Percentiles rank a stretch among this genome's conserved stretches.
These are phyloP conservation scores for Aspergillus latus DNA, from an alignment of 2,329 filamentous ascomycete species.

Conservation along the genomic window DNA sequence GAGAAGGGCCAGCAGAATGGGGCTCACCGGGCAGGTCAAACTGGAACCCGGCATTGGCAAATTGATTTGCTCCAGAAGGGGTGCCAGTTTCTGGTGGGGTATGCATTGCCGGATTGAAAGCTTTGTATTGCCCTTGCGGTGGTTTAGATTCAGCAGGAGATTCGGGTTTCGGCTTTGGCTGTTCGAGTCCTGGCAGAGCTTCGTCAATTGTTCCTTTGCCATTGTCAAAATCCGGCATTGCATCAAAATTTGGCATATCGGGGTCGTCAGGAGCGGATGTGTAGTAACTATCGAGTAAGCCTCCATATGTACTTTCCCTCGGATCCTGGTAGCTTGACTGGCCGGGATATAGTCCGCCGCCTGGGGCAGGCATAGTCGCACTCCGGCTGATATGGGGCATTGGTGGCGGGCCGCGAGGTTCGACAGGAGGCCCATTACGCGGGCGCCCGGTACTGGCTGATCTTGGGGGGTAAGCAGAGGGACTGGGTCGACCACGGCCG, in stretches of 20 bases:
- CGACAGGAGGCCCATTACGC: constrained; percentile 29
- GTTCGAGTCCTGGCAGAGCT: constrained; percentile 36
- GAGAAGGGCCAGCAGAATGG: constrained; percentile 17
- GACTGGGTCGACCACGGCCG: constrained; percentile 25
- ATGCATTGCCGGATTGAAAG: constrained; percentile 44
- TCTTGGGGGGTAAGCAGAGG: constrained; percentile 25
- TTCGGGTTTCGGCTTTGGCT: constrained; percentile 29
- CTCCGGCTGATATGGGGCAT: constrained; percentile 36
- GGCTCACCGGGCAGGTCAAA: constrained; percentile 65
- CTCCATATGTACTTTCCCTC: constrained; percentile 32
- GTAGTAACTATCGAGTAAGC: constrained; percentile 52
- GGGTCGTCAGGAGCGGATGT: constrained; percentile 52
- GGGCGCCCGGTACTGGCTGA: constrained; percentile 28
- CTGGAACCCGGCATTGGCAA: constrained; percentile 59
- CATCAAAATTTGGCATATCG: constrained; percentile 66
- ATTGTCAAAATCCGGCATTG: constrained; percentile 42
- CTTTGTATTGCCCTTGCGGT: constrained; percentile 33
- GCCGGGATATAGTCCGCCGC: constrained; percentile 33
- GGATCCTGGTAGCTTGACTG: constrained; percentile 36
- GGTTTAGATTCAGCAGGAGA: constrained; percentile 22
- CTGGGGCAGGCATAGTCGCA: constrained; percentile 37
- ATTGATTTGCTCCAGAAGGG: constrained; percentile 30
- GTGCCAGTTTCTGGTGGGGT: constrained; percentile 49
- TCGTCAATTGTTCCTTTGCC: constrained; percentile 31
- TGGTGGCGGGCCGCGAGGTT: constrained; percentile 27